These are phyloP conservation scores for Copromyces sp. DNA, from an alignment of 495 filamentous ascomycete species.

Conservation along the genomic window DNA sequence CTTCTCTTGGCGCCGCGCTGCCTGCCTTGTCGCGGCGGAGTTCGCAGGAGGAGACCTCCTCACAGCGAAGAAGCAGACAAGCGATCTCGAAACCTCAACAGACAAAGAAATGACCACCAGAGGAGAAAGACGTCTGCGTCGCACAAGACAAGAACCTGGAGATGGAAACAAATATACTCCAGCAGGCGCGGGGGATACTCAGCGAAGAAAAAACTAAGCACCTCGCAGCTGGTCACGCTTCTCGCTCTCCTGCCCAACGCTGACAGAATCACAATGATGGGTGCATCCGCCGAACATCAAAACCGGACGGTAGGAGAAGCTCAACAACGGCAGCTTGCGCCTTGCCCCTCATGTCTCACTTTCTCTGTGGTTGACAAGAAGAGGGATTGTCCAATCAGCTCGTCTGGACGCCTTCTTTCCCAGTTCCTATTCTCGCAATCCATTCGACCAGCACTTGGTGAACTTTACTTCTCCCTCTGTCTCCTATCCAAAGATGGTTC, in stretches of 20 bases:
- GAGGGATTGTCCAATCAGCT: background rate
- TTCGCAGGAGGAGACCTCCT: background rate
- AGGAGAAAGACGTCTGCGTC: background rate
- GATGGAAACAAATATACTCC: no score
- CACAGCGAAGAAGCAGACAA: background rate
- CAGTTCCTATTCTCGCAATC: background rate
- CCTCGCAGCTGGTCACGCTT: no score
- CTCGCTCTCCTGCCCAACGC: no score
- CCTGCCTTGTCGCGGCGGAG: background rate
- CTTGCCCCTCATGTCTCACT: background rate
- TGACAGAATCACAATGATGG: no score
- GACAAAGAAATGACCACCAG: background rate
- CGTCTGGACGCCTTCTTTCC: background rate
- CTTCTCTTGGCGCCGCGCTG: background rate
- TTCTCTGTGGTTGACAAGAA: background rate
- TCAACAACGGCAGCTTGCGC: background rate
- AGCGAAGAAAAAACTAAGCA: no score
- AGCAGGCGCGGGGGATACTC: no score
- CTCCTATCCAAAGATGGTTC: background rate
- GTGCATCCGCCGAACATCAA: no score
- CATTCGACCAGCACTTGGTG: background rate
- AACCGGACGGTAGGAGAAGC: background rate
- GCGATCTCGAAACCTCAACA: background rate
- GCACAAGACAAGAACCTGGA: background rate
- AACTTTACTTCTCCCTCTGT: background rate